These are phyloP conservation scores for Mitragyna speciosa DNA, from an alignment of 257 asterid genomes.

Conservation along the genomic window DNA sequence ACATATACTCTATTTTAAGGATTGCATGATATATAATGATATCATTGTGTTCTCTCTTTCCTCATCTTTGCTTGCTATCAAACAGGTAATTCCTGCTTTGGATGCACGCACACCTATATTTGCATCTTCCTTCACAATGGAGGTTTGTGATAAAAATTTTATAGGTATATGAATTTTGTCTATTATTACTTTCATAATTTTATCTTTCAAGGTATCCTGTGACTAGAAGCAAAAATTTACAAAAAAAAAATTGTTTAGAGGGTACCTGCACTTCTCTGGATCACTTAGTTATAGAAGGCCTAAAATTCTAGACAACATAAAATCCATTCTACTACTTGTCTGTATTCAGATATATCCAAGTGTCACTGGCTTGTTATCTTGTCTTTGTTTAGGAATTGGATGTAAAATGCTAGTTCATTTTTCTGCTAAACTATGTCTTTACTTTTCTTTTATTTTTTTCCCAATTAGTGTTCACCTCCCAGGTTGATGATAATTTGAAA, in stretches of 20 bases:
- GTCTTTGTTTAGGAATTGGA: background rate
- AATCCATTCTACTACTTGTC: background rate
- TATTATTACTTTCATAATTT: too few species aligned
- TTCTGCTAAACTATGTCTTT: background rate
- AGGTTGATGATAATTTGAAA: slow-evolving; percentile 77
- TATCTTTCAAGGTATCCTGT: too few species aligned
- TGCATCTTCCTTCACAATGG: slow-evolving; percentile 97
- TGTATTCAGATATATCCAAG: background rate
- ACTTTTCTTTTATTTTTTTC: background rate
- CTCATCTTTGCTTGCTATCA: background rate
- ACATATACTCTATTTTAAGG: too few species aligned
- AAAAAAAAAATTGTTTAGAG: too few species aligned
- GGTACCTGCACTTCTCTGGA: background rate
- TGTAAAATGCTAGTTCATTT: background rate
- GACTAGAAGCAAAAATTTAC: too few species aligned
- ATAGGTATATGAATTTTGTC: background rate
- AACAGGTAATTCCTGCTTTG: slow-evolving; percentile 95
- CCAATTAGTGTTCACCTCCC: slow-evolving; percentile 15
- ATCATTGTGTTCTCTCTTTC: background rate
- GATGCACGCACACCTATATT: slow-evolving; percentile 89
- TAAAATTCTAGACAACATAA: background rate
- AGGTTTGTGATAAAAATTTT: slow-evolving; percentile 55
- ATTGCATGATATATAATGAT: background rate
- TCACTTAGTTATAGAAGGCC: background rate
- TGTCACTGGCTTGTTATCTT: background rate